Percentiles rank a stretch among this genome's conserved stretches.
Evolutionary conservation across 306 rosid species (phyloP).

Genomic region (Vigna radiata): DNA sequence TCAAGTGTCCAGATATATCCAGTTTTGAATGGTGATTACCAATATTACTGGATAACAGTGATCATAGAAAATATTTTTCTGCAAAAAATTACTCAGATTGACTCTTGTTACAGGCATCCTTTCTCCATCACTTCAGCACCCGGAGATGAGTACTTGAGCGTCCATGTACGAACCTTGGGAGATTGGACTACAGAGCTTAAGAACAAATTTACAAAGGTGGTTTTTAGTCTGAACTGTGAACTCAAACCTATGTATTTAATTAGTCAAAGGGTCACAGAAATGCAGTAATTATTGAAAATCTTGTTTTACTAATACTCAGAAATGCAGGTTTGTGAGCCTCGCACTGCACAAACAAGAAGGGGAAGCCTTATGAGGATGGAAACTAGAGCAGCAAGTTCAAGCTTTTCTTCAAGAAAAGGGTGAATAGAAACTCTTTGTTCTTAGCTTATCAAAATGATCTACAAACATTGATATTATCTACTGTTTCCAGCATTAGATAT

Average conservation of each 20-base stretch:
- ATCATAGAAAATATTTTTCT: constrained; percentile 3
- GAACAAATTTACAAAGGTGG: constrained; percentile 69
- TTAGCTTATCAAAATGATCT: constrained; percentile 13
- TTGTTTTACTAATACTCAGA: constrained; percentile 35
- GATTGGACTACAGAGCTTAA: constrained; percentile 92
- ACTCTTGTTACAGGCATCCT: constrained; percentile 73
- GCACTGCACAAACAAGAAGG: constrained; percentile 51
- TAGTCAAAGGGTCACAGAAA: not conserved
- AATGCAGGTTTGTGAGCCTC: constrained; percentile 71
- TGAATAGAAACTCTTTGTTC: constrained; percentile 43
- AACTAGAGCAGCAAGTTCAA: constrained; percentile 56
- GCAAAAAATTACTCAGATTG: constrained; percentile 16
- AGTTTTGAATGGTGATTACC: constrained; percentile 78
- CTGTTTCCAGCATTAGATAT: constrained; percentile 49
- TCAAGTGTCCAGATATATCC: constrained; percentile 90
- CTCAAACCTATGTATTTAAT: constrained; percentile 9
- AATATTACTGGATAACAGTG: not conserved
- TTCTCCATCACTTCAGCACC: constrained; percentile 98
- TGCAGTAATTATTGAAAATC: constrained; percentile 15
- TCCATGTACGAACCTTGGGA: constrained; percentile 78
- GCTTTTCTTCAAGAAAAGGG: constrained; percentile 50
- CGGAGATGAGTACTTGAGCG: constrained; percentile 88
- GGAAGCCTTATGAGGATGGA: constrained; percentile 74
- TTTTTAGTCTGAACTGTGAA: constrained; percentile 19
- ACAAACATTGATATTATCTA: constrained; percentile 10